Base-by-base conservation (phyloP, 73 alveolate genomes). In the Paramecium biaurelia region DNA sequence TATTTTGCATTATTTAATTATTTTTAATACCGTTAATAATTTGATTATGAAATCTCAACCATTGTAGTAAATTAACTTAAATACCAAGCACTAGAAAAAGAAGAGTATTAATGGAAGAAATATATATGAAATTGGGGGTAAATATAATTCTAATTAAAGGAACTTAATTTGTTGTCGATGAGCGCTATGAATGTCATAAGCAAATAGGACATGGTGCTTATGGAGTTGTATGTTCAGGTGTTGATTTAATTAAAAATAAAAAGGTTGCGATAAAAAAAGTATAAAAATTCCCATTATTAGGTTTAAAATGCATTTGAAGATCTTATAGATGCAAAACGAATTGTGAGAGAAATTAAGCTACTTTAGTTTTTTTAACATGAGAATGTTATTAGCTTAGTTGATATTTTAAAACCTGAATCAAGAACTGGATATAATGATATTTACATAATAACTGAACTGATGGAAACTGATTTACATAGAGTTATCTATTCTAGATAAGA, bases 381-480 rank as follows among this genome's bases (percentile, higher is more conserved):
- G 79, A 97, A 97, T 85, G 93, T 97, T 68, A 95, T 96, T 32
- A 89, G 96, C 45, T 47, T 97, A 18, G 53, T 93, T 26, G 98
- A 95, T 72, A 94, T 98, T 32, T 95, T 95, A 38, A 95, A 92
- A 68, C 99, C 99, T 0, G 98, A 95, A n/a, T 95, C 97, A 21
- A 92, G 98, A 58, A 93, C 97, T 7, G 98, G 97, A 32, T 97
- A 85, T 76, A 97, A 98, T 85, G 99, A 97, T 86, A 96, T 96
- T 57, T 97, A 97, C 90, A 96, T 97, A 45, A 95, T 97, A 11
- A 95, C 98, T 32, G 99, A 97, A 58, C 86, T 96, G 59, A 97
- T 97, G 99, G 99, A 97, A 88, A 96, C 99, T 7, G 99, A 97
- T 93, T 86, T 97, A 93, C 98, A 95, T 85, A 72, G 98, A 89